Evolutionary conservation across 2,329 filamentous ascomycete species (phyloP).

Genomic region (Monosporascus sp.): DNA sequence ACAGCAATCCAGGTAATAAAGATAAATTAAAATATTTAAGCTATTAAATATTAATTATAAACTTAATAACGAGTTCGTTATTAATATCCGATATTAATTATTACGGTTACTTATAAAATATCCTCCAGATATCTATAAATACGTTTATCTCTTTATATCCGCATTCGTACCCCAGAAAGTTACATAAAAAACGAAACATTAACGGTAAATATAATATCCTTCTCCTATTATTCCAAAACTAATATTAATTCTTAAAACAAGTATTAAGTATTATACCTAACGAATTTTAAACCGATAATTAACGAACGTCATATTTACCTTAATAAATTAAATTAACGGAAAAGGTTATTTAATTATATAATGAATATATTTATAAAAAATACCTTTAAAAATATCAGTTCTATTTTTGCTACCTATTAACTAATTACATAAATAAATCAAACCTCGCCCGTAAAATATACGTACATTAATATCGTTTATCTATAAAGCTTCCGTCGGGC

Average conservation of each 20-base stretch:
- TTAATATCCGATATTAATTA: not conserved
- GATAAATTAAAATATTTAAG: not conserved
- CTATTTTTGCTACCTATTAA: no score
- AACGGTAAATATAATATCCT: no score
- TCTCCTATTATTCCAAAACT: not conserved
- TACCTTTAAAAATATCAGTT: no score
- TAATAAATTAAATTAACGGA: not conserved
- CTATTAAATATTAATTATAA: not conserved
- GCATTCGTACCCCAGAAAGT: not conserved
- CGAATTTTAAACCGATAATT: not conserved
- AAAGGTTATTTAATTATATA: not conserved
- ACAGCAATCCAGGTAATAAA: not conserved
- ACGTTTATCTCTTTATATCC: not conserved
- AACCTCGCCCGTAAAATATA: no score
- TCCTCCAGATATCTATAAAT: not conserved
- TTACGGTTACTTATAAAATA: not conserved
- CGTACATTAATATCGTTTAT: no score
- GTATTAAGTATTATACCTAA: not conserved
- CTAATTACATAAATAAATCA: no score
- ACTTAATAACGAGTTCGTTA: not conserved
- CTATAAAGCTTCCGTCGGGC: no score
- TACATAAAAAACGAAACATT: not conserved
- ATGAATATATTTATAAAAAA: no score
- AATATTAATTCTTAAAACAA: no score
- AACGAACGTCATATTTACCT: not conserved